Evolutionary conservation across 805 yeast genomes (phyloP), one percentile per base, ranked within the genome.

Genomic region (Ogataea wickerhamii): DNA sequence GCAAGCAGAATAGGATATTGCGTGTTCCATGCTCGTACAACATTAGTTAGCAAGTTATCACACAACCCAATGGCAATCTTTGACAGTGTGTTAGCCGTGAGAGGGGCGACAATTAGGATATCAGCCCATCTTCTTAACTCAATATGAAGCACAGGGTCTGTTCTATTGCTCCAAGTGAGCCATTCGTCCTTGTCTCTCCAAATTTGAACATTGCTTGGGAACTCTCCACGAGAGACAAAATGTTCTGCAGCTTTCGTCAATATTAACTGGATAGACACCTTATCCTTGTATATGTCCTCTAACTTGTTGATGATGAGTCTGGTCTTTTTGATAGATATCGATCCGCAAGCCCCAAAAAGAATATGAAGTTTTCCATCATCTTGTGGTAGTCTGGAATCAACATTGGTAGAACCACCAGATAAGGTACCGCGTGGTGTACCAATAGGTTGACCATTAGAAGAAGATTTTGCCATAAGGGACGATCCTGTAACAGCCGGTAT

Each of bases 101-200:
- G 60, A 2, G 81, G 81, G 38, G 78, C 76, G 20, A 76, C 73
- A 23, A 76, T 61, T 35, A 76, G 56, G 32, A 76, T 68, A 58
- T 76, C 80, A 0, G 82, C 80, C 82, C 82, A 76, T 45, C 80
- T 66, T 42, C 82, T 66, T 37, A 76, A 60, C 53, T 76, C 81
- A 40, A 76, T 74, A 50, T 76, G 82, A 45, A 76, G 62, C 36
- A 76, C 81, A 4, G 81, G 81, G 53, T 76, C 82, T 36, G 73
- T 67, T 47, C 82, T 60, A 28, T 62, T 58, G 48, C 66, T 65
- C 82, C 82, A 76, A 13, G 63, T 53, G 11, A 49, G 43, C 82
- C 82, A 76, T 56, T 76, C 82, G 49, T 76, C 82, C 17, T 63
- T 57, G 51, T 76, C 80, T 49, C 76, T 60, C 82, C 82, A 76